These are phyloP conservation scores for Fragaria vesca DNA, from an alignment of 306 rosid species.

Conservation along the genomic window DNA sequence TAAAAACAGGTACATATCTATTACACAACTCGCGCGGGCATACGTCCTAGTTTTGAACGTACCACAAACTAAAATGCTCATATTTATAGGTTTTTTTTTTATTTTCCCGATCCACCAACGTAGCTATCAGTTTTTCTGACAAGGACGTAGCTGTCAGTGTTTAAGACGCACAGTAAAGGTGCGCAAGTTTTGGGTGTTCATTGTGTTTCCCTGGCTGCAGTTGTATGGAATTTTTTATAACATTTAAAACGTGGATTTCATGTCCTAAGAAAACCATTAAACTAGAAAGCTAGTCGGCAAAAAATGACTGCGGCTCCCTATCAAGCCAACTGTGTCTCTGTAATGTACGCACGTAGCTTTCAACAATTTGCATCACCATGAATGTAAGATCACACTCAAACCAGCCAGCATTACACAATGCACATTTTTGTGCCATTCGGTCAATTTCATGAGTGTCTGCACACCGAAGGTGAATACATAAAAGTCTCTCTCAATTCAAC, in stretches of 20 bases:
- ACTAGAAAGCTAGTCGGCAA: slow-evolving; percentile 3
- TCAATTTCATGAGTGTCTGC: slow-evolving; percentile 1
- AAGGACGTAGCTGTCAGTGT: no score
- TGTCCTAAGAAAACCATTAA: not conserved
- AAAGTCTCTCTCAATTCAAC: not conserved
- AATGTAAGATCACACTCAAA: not conserved
- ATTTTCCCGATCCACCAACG: no score
- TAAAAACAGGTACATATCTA: no score
- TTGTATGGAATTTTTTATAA: not conserved
- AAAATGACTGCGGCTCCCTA: slow-evolving; percentile 3
- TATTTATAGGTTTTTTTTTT: no score
- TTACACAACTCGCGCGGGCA: no score
- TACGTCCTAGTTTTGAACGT: no score
- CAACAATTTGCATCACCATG: not conserved
- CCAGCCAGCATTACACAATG: not conserved
- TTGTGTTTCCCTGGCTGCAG: not conserved
- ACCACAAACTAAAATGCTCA: no score
- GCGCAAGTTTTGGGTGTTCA: not conserved
- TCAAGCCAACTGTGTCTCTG: not conserved
- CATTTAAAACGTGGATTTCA: slow-evolving; percentile 26
- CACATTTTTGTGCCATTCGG: not conserved
- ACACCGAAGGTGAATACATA: no score
- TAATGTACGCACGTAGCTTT: not conserved
- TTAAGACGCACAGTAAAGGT: not conserved
- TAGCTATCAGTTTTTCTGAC: no score